Evolutionary conservation across 768 basidiomycete genomes (phyloP), one percentile per base, ranked within the genome.

Genomic region (Boletus subcaerulescens): DNA sequence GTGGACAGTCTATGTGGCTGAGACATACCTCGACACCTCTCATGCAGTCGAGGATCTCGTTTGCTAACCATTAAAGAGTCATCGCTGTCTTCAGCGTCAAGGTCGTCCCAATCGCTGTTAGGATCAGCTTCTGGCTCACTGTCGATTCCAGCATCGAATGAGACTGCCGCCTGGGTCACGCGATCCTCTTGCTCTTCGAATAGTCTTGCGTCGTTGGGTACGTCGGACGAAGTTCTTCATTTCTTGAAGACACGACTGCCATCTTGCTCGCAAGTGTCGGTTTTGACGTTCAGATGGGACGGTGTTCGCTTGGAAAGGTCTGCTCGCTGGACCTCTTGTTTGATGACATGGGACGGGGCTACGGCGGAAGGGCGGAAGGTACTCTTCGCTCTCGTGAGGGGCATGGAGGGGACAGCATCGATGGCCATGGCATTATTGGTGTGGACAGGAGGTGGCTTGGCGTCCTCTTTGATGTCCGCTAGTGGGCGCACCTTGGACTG

Each of bases 1-100:
- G 35, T 4, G 6, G 6, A n/a, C 0, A 6, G 14, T 22, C 3
- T 17, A 22, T 3, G 15, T 35, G 22, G 26, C 20, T 39, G 46
- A 31, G 13, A 36, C 77, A 45, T 66, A 94, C 94, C 83, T 98
- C 93, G 55, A 86, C 77, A 57, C 82, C 74, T 68, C 87, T 90
- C 74, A 98, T 80, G 74, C 98, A 98, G 53, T 88, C 76, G 75
- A 94, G 94, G 57, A 98, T 94, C 55, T 98, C 97, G 24, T 77
- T 77, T 48, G 74, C 87, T 89, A 60, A 97, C 95, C 95, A 98
- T 98, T 56, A 92, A 78, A 13, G 96, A 96, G 66, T 99, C 96
- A 47, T 94, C 93, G 49, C 77, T 83, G 68, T 98, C 95, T 20
- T 95, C 93, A 1, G 83, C 85, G 60, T 98, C 94, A 15, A 98